phyloP scores from a whole-genome alignment of 441 rosid species.

The Mallotus japonicus region DNA sequence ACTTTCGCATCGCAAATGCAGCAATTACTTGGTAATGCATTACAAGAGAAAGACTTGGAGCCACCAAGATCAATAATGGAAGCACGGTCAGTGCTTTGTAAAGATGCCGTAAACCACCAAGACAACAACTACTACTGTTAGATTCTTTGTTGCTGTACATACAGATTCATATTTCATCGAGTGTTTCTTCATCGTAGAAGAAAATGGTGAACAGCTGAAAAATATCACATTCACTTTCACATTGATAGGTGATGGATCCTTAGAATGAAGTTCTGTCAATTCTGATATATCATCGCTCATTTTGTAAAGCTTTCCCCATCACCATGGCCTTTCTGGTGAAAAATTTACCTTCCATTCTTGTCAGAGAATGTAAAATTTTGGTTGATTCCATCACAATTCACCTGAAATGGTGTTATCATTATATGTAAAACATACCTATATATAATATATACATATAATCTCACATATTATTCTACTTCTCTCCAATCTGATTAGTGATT shows the following conservation, averaged over 20 bases:
- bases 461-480: too few species aligned
- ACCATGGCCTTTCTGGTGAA: conserved; percentile 22
- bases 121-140: conserved; percentile 42
- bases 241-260: background rate
- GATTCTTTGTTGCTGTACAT: conserved; percentile 18
- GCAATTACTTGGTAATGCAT: conserved; percentile 59
- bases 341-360: background rate
- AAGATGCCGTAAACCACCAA: conserved; percentile 49
- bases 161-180: background rate
- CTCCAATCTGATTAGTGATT: too few species aligned
- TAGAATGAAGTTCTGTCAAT: conserved; percentile 16
- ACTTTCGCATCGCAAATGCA: conserved; percentile 79
- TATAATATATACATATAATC: background rate
- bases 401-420: background rate
- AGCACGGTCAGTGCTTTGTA: conserved; percentile 67
- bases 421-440: background rate
- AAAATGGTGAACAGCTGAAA: conserved; percentile 1
- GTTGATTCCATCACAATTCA: too few species aligned
- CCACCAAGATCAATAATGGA: conserved; percentile 78
- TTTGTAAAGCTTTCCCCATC: conserved; percentile 15
- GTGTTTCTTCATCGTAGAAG: background rate
- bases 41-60: conserved; percentile 65
- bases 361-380: conserved; percentile 15
- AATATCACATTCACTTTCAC: background rate
- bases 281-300: background rate